A percentile compares a stretch with the other conserved stretches of the same genome.
phyloP scores from a whole-genome alignment of 2,329 filamentous ascomycete genomes.

The Cladophialophora yegresii region DNA sequence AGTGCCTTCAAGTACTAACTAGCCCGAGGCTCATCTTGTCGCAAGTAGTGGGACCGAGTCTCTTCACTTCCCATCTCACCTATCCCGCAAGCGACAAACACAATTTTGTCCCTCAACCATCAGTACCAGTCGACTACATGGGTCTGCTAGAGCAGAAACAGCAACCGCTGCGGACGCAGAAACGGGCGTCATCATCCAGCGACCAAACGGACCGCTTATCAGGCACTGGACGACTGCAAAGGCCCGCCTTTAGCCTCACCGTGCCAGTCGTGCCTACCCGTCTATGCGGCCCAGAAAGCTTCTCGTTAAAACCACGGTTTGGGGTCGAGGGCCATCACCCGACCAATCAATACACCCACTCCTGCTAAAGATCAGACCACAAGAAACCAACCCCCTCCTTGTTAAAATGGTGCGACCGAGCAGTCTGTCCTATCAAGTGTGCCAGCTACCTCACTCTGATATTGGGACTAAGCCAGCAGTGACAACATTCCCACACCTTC shows the following conservation, averaged over 20 bases:
- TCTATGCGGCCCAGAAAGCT: background rate
- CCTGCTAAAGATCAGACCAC: background rate
- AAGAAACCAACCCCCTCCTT: background rate
- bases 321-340: background rate
- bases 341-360: background rate
- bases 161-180: background rate
- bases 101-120: background rate
- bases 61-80: background rate
- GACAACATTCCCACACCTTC: background rate
- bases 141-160: background rate
- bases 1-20: background rate
- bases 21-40: background rate
- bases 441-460: background rate
- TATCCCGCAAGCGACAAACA: background rate
- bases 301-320: background rate
- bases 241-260: constrained; percentile 6
- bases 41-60: background rate
- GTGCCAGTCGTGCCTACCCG: background rate
- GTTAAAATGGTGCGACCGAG: background rate
- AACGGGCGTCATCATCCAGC: too few species aligned
- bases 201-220: background rate
- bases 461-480: background rate
- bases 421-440: background rate
- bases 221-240: background rate
- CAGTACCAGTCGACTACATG: background rate